phyloP scores from a whole-genome alignment of 2,329 filamentous ascomycete genomes.

The Pyricularia grisea region DNA sequence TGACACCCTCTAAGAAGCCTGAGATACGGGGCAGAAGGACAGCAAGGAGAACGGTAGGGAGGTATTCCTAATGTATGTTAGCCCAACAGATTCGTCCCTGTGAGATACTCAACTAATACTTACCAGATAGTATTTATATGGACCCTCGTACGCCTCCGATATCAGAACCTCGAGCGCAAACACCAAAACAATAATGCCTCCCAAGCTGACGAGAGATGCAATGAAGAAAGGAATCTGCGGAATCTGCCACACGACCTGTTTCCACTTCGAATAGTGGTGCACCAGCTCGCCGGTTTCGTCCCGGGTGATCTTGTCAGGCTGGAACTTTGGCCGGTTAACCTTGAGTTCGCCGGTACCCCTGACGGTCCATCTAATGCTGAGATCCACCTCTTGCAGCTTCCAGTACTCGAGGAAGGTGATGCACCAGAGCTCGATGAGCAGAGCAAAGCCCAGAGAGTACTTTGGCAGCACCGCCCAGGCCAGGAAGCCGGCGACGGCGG shows the following conservation, averaged over 20 bases:
- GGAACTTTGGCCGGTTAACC: slow-evolving; percentile 58
- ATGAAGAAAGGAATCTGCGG: slow-evolving; percentile 61
- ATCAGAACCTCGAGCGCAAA: slow-evolving; percentile 70
- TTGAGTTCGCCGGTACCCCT: slow-evolving; percentile 77
- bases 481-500: slow-evolving; percentile 65
- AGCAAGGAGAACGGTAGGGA: slow-evolving; percentile 63
- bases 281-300: slow-evolving; percentile 56
- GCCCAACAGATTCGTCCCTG: background rate
- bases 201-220: slow-evolving; percentile 47
- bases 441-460: slow-evolving; percentile 73
- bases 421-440: slow-evolving; percentile 76
- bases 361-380: slow-evolving; percentile 83
- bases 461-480: slow-evolving; percentile 77
- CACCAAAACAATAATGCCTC: slow-evolving; percentile 56
- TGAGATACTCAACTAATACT: slow-evolving; percentile 12
- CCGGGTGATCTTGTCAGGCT: slow-evolving; percentile 49
- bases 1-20: slow-evolving; percentile 51
- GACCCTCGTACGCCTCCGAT: slow-evolving; percentile 63
- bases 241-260: slow-evolving; percentile 55
- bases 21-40: slow-evolving; percentile 57
- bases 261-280: slow-evolving; percentile 53
- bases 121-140: slow-evolving; percentile 56
- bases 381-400: slow-evolving; percentile 85
- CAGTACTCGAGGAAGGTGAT: slow-evolving; percentile 90
- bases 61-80: slow-evolving; percentile 44